Evolutionary conservation across 805 yeast species (phyloP), one percentile per base, ranked within the genome.

Genomic region (Kockiozyma suomiensis): DNA sequence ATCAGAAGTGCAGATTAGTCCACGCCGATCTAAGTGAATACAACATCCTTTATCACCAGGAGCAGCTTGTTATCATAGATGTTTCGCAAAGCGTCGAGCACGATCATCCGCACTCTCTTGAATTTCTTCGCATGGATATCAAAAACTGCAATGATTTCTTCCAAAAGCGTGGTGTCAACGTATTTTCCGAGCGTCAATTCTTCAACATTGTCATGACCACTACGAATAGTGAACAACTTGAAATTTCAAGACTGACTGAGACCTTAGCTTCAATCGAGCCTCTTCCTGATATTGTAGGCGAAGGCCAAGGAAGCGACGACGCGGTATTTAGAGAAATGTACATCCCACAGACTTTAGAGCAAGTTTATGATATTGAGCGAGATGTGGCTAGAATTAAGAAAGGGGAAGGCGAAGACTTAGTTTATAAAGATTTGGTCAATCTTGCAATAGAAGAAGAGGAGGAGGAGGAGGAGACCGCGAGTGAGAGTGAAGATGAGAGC

Each of bases 11-110:
- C 75, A 84, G 91, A 23, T 79, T 94, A 37, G 96, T 94, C 8
- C 99, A 94, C 78, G 99, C 99, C 0, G 99, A 94, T 79, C 79
- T 94, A 71, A 87, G 96, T 62, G 99, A 94, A 74, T 94, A 94
- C 77, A 94, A 94, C 72, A 87, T 94, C 55, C 88, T 94, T 23
- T 77, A 77, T 62, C 97, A 93, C 70, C 73, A 88, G 6, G 85
- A 82, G 35, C 82, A 84, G 70, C 76, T 94, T 30, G 91, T 88
- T 74, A 88, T 94, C 59, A 89, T 94, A 67, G 99, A 94, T 76
- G 99, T 94, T 10, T 92, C 98, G 0, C 99, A 94, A 73, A 86
- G 96, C 40, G 98, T 94, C 25, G 98, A 94, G 73, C 97, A 97
- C 8, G 97, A 91, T 68, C 99, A 94, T 74, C 98, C 97, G 10